These are phyloP conservation scores for Posidonia oceanica DNA, from an alignment of 116 monocot species.

Conservation along the genomic window DNA sequence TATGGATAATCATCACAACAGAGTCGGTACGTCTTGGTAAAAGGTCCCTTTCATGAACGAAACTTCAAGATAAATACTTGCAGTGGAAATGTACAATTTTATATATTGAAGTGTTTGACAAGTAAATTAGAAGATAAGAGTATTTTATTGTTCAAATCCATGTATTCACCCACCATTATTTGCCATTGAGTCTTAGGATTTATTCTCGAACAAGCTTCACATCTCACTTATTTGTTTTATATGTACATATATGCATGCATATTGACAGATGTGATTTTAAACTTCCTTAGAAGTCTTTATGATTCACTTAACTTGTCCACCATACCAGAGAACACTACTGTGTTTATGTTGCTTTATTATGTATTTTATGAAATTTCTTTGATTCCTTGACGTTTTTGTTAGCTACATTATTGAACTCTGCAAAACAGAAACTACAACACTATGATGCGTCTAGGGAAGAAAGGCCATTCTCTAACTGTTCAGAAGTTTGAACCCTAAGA, in stretches of 20 bases:
- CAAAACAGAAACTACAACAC: too few relatives aligned
- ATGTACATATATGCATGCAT: not conserved
- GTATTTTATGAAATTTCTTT: too few relatives aligned
- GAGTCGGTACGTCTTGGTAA: not conserved
- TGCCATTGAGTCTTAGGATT: not conserved
- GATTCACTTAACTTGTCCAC: too few relatives aligned
- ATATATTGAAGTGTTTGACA: slow-evolving; percentile 2
- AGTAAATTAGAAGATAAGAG: not conserved
- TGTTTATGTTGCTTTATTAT: too few relatives aligned
- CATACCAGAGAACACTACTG: too few relatives aligned
- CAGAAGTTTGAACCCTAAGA: too few relatives aligned
- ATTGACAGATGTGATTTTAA: not conserved
- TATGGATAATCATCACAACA: too few relatives aligned
- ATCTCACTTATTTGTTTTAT: not conserved
- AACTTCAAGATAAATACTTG: not conserved
- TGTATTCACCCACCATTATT: not conserved
- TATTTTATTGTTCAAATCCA: not conserved
- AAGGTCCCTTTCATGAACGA: not conserved
- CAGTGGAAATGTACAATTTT: not conserved
- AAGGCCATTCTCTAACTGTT: too few relatives aligned
- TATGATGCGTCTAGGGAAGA: too few relatives aligned
- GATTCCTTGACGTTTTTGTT: too few relatives aligned
- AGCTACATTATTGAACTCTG: too few relatives aligned
- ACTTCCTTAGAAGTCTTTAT: too few relatives aligned
- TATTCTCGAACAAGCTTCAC: not conserved